Base-by-base conservation (phyloP, 1,284 basidiomycete species). In the Exsudoporus floridanus region DNA sequence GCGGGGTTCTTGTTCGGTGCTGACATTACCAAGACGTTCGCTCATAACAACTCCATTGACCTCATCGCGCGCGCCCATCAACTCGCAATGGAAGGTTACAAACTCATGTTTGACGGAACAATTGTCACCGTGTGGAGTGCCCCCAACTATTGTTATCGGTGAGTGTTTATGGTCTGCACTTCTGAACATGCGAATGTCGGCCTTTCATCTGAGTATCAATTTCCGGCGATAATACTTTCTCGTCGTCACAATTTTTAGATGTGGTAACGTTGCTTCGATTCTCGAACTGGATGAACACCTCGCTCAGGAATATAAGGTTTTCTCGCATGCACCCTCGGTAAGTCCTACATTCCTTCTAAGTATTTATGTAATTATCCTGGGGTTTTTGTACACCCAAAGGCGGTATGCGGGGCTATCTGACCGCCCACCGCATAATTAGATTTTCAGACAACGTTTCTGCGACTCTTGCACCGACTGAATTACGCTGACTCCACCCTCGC, bases 81-180 rank as follows among this genome's bases (percentile, higher is more conserved):
- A 69, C 85, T 99, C 23, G 96, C 96, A 4, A 95, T 98, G 89
- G 96, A 99, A 71, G 96, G 96, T 5, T 98, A 92, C 77, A 98
- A 98, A 74, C 81, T 96, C 69, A 98, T 98, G 94, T 98, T 98
- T 63, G 94, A 98, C 69, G 79, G 84, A 54, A 88, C 86, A 35
- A 96, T 99, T 60, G 97, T 99, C 10, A 99, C 97, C 2, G 95
- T 99, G 19, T 99, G 96, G 95, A 94, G 91, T 64, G 97, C 95
- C 1, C 96, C 95, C 4, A 99, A 98, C 72, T 99, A 99, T 69
- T 99, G 96, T 73, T 98, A 99, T 73, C 78, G 94, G 88, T 94
- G 58, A 47, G 65, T 68, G 19, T 47, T 34, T 23, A n/a, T 37
- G 35, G 30, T 38, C 38, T 31, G 45, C 46, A 49, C 49, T 52